These are phyloP conservation scores for Xenoacremonium recifei DNA, from an alignment of 2,329 filamentous ascomycete species.

Conservation along the genomic window DNA sequence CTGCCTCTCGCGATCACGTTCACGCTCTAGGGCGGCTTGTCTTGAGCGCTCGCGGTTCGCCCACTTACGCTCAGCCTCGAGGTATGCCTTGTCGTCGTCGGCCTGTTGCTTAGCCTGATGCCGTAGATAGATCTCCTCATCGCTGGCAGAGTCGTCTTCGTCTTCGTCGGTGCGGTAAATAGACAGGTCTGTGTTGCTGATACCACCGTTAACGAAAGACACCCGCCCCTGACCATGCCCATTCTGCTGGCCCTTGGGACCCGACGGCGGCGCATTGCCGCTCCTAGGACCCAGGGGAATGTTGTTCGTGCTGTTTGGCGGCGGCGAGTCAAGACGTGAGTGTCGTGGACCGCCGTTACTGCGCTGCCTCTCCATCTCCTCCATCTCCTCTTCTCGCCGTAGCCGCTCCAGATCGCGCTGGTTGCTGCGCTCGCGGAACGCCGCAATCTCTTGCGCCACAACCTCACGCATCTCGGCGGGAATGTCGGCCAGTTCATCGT, in stretches of 20 bases:
- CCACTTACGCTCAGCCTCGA: conserved; percentile 88
- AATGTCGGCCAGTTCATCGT: conserved; percentile 94
- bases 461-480: conserved; percentile 95
- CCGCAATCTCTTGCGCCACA: conserved; percentile 89
- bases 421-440: conserved; percentile 89
- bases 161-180: conserved; percentile 78
- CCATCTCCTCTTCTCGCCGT: conserved; percentile 86
- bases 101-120: conserved; percentile 68
- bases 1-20: conserved; percentile 75
- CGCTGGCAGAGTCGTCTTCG: conserved; percentile 75
- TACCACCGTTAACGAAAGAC: conserved; percentile 77
- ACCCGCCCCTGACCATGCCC: conserved; percentile 58
- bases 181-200: conserved; percentile 56
- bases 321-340: conserved; percentile 71
- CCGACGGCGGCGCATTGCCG: conserved; percentile 75
- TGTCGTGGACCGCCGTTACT: conserved; percentile 61
- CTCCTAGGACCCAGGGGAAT: conserved; percentile 35
- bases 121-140: conserved; percentile 78
- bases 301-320: conserved; percentile 59
- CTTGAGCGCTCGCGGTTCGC: conserved; percentile 82
- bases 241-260: conserved; percentile 63
- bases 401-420: conserved; percentile 85
- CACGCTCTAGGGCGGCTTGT: conserved; percentile 80
- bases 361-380: conserved; percentile 76
- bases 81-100: conserved; percentile 76